These are phyloP conservation scores for Phytophthora meadii DNA, from an alignment of 352 stramenopile genomes.

Conservation along the genomic window DNA sequence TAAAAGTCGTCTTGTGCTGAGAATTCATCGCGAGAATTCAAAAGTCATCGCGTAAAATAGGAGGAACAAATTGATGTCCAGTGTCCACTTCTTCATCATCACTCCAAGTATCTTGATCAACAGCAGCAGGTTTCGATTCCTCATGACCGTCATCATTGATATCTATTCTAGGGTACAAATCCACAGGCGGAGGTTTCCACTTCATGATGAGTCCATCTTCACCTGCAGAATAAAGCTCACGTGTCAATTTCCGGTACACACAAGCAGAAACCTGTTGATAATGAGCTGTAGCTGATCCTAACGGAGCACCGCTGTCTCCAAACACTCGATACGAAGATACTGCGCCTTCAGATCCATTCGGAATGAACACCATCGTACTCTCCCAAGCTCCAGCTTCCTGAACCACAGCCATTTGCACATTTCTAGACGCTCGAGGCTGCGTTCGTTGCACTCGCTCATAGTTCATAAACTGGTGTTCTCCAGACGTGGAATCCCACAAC, in stretches of 20 bases:
- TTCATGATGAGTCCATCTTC: constrained; percentile 79
- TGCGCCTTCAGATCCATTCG: constrained; percentile 59
- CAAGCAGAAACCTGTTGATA: constrained; percentile 70
- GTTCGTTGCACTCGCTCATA: constrained; percentile 52
- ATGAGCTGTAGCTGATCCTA: constrained; percentile 53
- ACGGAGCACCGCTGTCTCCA: constrained; percentile 41
- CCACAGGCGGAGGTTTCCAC: constrained; percentile 51
- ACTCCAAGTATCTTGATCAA: constrained; percentile 63
- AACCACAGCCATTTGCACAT: constrained; percentile 64
- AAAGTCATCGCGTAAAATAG: constrained; percentile 61
- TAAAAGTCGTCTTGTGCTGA: background rate
- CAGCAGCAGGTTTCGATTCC: constrained; percentile 19
- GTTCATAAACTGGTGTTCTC: constrained; percentile 76
- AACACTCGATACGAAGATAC: constrained; percentile 63
- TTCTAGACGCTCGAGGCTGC: constrained; percentile 40
- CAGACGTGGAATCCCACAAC: constrained; percentile 67
- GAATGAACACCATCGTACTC: constrained; percentile 67
- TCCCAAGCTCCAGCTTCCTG: constrained; percentile 61
- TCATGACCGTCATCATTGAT: constrained; percentile 4
- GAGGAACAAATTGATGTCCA: constrained; percentile 60
- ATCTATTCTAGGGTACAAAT: constrained; percentile 37
- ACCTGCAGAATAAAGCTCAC: constrained; percentile 67
- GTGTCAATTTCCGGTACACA: constrained; percentile 56
- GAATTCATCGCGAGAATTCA: constrained; percentile 18
- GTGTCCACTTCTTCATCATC: constrained; percentile 45